These are phyloP conservation scores for Ascodesmis nigricans DNA, from an alignment of 495 filamentous ascomycete genomes.

Conservation along the genomic window DNA sequence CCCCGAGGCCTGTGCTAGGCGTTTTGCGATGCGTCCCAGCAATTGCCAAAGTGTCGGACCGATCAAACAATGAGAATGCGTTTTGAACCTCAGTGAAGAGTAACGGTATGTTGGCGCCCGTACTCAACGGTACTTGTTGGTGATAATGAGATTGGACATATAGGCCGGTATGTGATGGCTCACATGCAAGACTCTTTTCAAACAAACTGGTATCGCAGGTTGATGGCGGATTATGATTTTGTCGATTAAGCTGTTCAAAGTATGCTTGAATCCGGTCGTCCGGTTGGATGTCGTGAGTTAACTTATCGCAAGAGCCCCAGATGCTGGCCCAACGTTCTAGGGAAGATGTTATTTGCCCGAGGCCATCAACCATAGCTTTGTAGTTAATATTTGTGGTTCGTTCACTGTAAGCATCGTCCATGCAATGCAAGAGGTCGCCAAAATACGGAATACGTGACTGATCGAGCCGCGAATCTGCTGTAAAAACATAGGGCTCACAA, in stretches of 20 bases:
- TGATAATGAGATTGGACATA: constrained; percentile 22
- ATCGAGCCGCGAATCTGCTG: no score
- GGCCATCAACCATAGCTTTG: constrained; percentile 16
- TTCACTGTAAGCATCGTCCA: constrained; percentile 22
- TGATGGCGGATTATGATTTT: constrained; percentile 19
- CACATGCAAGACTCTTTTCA: constrained; percentile 21
- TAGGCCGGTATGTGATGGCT: constrained; percentile 19
- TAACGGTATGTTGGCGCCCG: constrained; percentile 20
- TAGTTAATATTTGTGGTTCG: constrained; percentile 19
- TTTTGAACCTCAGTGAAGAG: constrained; percentile 21
- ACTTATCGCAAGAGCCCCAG: constrained; percentile 9
- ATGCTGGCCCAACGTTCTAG: constrained; percentile 16
- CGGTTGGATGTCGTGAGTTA: constrained; percentile 5
- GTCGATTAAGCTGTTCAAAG: constrained; percentile 15
- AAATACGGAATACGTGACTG: no score
- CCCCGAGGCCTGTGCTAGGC: constrained; percentile 18
- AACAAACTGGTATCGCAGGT: constrained; percentile 16
- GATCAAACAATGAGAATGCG: constrained; percentile 20
- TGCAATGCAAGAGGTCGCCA: constrained; percentile 21
- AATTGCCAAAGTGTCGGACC: constrained; percentile 20
- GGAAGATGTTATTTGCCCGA: constrained; percentile 11
- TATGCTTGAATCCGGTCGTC: constrained; percentile 18
- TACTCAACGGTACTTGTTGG: constrained; percentile 20
- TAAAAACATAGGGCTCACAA: constrained; percentile 16
- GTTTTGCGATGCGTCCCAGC: constrained; percentile 20